Evolutionary conservation across 805 yeast genomes (phyloP), one percentile per base, ranked within the genome.

Genomic region (Pichia exigua): DNA sequence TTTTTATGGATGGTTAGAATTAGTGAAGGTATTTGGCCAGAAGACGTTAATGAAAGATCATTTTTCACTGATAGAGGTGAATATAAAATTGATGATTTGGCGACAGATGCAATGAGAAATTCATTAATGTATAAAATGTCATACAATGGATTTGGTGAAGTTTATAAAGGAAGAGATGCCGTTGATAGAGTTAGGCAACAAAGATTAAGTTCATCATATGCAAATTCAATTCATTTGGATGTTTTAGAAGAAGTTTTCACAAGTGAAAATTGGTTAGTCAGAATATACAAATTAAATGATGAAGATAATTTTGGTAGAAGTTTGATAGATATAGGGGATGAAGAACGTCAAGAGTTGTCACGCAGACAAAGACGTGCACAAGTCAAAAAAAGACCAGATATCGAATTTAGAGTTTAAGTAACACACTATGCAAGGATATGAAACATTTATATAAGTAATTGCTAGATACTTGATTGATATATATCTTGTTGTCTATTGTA

Each of bases 1-100:
- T 94, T 90, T 72, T 70, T 94, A 64, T 95, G 99, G 99, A 94
- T 94, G 99, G 90, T 94, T 28, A 81, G 99, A 68, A 94, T 94
- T 59, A 80, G 97, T n/a, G 96, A 94, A 70, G 99, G 99, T 50
- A 88, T 94, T 54, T 94, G 99, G 99, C 99, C 99, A 1, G 97
- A 94, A n/a, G 98, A 94, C 65, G 83, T 94, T 53, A 78, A 75
- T 59, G 99, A 94, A 72, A 75, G 94, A 57, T 78, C 82, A 58
- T 94, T 73, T 71, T 94, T 91, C 77, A 86, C 91, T 22, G 79
- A 80, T 6, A 71, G 80, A 50, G 97, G 98, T 55, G 97, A 90
- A 68, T 94, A 89, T 68, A 82, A 82, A 62, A 85, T 94, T 50
- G 98, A 94, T 66, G 81, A 77, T 52, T 72, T 72, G 35, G 98